Evolutionary conservation across 163 green algal genomes (phyloP), one percentile per base, ranked within the genome.

Genomic region (Trebouxia gelatinosa): DNA sequence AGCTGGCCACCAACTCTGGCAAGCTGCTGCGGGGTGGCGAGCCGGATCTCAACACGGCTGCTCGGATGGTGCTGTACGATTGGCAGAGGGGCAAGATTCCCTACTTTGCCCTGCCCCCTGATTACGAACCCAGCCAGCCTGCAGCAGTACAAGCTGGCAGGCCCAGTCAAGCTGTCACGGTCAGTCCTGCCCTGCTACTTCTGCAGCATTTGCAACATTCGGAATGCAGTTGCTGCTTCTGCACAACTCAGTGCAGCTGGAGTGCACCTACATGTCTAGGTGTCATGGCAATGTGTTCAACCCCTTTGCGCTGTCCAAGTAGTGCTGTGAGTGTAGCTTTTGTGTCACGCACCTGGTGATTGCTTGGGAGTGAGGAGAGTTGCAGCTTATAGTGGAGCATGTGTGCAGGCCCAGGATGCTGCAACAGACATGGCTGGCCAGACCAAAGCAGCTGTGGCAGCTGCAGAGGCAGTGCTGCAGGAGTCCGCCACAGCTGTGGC

Each of bases 11-110:
- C 28, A 46, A 78, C 5, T 83, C 80, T 11, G 96, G 96, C 65
- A 97, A 97, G 89, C 92, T 99, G 64, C 80, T 94, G 19, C 93
- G 92, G 77, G 94, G 94, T 19, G 96, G 96, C 19, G 96, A 99
- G 66, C 87, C 96, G 5, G 96, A 99, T 85, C 83, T 97, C 54
- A 97, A 98, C 83, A 98, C 94, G 17, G 93, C 93, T 2, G 96
- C 94, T 2, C 93, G 93, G 75, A 98, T 97, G 90, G 89, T 99
- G 76, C 90, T 99, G n/a, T 90, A 95, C 72, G 96, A 99, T 87
- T 99, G 95, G 95, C 96, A 99, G 88, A 89, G 95, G 31, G 96
- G 96, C 74, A 95, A 95, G 83, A 92, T 99, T 38, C 96, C 96
- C 34, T 99, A 94, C 88, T 99, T 98, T 85, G 91, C 84, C 5